Percentiles rank a stretch among this genome's conserved stretches.
phyloP scores from a whole-genome alignment of 169 alveolate species.

The Perkinsus olseni region DNA sequence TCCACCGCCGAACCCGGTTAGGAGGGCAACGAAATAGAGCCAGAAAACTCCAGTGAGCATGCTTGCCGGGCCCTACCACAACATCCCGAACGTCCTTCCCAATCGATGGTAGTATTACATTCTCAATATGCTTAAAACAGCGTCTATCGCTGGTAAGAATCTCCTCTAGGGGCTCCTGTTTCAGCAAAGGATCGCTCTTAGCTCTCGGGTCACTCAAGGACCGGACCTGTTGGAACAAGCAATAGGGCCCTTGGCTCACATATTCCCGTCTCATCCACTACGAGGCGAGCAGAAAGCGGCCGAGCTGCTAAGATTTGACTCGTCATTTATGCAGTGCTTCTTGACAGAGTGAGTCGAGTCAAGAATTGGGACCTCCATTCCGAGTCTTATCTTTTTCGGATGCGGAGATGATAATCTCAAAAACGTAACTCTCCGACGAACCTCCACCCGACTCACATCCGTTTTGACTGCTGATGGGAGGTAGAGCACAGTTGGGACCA shows the following conservation, averaged over 20 bases:
- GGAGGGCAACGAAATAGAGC: background rate
- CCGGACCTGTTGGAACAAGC: background rate
- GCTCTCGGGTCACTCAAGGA: background rate
- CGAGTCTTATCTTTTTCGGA: too few relatives aligned
- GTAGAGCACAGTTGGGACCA: background rate
- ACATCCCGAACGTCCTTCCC: background rate
- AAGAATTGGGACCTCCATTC: too few relatives aligned
- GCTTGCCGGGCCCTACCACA: background rate
- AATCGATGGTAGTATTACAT: background rate
- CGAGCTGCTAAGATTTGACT: too few relatives aligned
- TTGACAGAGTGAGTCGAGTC: too few relatives aligned
- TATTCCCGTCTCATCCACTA: too few relatives aligned
- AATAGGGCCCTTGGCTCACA: background rate
- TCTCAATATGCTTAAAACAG: background rate
- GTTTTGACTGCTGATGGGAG: background rate
- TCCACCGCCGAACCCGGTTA: background rate
- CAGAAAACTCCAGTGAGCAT: background rate
- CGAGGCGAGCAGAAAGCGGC: too few relatives aligned
- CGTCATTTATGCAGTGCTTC: too few relatives aligned
- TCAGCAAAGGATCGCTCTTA: background rate
- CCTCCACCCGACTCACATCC: background rate
- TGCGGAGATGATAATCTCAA: too few relatives aligned
- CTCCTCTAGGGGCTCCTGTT: background rate
- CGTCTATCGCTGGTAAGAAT: background rate
- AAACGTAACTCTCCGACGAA: background rate